phyloP scores from a whole-genome alignment of 495 filamentous ascomycete species.

The Annulohypoxylon moriforme region DNA sequence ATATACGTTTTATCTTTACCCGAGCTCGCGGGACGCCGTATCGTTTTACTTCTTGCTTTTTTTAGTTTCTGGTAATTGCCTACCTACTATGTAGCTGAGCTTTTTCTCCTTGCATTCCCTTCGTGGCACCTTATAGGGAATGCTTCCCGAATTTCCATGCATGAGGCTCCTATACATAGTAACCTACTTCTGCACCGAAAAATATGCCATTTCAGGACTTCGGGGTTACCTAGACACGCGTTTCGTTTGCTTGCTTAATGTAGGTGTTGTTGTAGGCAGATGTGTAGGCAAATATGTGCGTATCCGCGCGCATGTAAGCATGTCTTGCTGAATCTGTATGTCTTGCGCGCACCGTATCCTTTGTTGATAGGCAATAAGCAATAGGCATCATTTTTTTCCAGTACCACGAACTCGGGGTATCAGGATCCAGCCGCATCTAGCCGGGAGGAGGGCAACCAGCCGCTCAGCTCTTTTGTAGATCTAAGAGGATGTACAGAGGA shows the following conservation, averaged over 20 bases:
- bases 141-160: conserved; percentile 45
- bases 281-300: conserved; percentile 2
- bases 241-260: not conserved
- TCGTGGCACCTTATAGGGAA: conserved; percentile 24
- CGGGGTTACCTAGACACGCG: conserved; percentile 18
- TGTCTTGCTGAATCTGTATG: conserved; percentile 29
- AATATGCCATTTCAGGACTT: conserved; percentile 26
- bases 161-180: conserved; percentile 28
- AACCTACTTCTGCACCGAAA: conserved; percentile 13
- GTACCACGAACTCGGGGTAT: conserved; percentile 25
- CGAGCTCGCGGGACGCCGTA: conserved; percentile 11
- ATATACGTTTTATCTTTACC: conserved; percentile 18
- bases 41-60: not conserved
- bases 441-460: conserved; percentile 13
- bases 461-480: conserved; percentile 18
- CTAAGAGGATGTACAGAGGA: conserved; percentile 9
- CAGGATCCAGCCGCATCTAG: conserved; percentile 36
- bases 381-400: conserved; percentile 8
- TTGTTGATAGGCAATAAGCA: not conserved
- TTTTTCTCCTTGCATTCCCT: not conserved
- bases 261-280: too few relatives aligned
- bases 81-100: not conserved
- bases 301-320: conserved; percentile 2
- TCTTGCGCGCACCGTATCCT: conserved; percentile 27
- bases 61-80: not conserved